These are phyloP conservation scores for Fusarium gaditjirri DNA, from an alignment of 2,329 filamentous ascomycete genomes.

Conservation along the genomic window DNA sequence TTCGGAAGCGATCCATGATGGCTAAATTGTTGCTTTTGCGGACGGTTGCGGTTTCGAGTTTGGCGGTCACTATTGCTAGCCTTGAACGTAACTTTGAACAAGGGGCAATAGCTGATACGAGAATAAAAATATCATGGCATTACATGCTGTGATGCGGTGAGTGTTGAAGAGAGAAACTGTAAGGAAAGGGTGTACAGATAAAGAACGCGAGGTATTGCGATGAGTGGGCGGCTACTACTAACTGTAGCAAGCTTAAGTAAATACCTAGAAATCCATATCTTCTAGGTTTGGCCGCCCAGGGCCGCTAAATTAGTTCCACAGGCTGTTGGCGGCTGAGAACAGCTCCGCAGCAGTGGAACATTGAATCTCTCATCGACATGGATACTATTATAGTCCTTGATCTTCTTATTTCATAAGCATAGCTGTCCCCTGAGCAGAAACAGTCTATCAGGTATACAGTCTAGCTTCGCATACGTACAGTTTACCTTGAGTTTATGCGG, in stretches of 20 bases:
- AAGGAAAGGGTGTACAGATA: constrained; percentile 23
- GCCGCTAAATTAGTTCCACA: constrained; percentile 29
- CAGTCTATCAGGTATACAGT: background rate
- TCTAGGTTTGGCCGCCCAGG: constrained; percentile 31
- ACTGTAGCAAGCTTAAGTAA: constrained; percentile 16
- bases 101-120: constrained; percentile 26
- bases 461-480: background rate
- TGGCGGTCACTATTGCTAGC: constrained; percentile 10
- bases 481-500: background rate
- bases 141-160: constrained; percentile 10
- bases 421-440: background rate
- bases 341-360: constrained; percentile 25
- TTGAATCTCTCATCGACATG: background rate
- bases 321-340: constrained; percentile 20
- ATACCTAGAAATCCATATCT: constrained; percentile 32
- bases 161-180: background rate
- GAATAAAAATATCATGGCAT: constrained; percentile 30
- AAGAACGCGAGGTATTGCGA: constrained; percentile 36
- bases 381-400: background rate
- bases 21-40: background rate
- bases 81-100: constrained; percentile 36
- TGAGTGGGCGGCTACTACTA: constrained; percentile 22
- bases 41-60: constrained; percentile 1
- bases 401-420: background rate
- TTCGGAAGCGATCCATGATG: constrained; percentile 38